phyloP scores from a whole-genome alignment of 345 rosid genomes.

The Clausena lansium region DNA sequence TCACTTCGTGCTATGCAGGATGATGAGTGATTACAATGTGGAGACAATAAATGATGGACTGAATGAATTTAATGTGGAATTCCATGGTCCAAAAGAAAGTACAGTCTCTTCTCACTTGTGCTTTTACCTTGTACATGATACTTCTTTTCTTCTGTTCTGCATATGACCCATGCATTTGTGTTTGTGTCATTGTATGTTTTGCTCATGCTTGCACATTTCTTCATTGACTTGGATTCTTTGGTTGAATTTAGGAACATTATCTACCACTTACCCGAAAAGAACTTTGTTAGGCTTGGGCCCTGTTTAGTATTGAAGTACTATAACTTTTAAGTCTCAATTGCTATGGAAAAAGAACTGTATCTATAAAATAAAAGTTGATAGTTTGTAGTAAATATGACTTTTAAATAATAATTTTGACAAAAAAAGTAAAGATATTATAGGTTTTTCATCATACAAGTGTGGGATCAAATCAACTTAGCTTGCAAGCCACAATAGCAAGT shows the following conservation, averaged over 20 bases:
- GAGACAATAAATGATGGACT: constrained; percentile 74
- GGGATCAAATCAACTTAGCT: no score
- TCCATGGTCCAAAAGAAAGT: constrained; percentile 82
- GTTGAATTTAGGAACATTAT: not conserved
- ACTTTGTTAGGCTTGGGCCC: not conserved
- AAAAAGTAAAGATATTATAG: no score
- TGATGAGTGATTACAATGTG: constrained; percentile 78
- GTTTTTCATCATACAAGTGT: no score
- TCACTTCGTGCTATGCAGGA: constrained; percentile 44
- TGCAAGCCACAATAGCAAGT: no score
- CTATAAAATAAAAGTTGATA: no score
- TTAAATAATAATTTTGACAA: no score
- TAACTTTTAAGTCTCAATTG: no score
- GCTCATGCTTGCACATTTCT: not conserved
- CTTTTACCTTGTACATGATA: constrained; percentile 3
- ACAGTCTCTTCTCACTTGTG: constrained; percentile 19
- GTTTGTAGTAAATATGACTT: no score
- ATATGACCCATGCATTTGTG: not conserved
- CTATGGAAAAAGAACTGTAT: no score
- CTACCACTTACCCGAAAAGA: not conserved
- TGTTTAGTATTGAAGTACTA: no score
- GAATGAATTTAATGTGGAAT: constrained; percentile 67
- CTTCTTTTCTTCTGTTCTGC: constrained; percentile 7
- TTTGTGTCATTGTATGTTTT: not conserved
- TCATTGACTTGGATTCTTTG: not conserved